Evolutionary conservation across 768 basidiomycete genomes (phyloP).

Genomic region (Termitomyces sp.): DNA sequence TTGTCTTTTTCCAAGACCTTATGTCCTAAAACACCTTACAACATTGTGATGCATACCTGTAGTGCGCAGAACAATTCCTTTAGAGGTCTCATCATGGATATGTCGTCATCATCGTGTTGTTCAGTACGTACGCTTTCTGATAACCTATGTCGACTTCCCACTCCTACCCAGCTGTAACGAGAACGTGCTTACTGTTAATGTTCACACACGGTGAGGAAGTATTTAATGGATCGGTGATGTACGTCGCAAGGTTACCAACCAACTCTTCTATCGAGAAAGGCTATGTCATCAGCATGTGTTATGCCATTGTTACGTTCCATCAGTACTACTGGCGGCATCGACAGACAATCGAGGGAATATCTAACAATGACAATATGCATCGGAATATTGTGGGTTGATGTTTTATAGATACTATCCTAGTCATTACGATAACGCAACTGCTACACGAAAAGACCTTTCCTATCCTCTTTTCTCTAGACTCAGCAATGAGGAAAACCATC

Average conservation of each 20-base stretch:
- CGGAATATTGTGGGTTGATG: not conserved
- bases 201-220: conserved; percentile 42
- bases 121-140: conserved; percentile 28
- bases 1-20: not conserved
- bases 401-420: not conserved
- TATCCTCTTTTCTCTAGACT: conserved; percentile 19
- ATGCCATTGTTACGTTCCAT: too few species aligned
- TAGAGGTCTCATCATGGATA: not conserved
- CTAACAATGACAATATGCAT: not conserved
- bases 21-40: not conserved
- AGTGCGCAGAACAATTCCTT: not conserved
- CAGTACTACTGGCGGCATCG: not conserved
- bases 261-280: too few species aligned
- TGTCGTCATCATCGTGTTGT: conserved; percentile 32
- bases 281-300: too few species aligned
- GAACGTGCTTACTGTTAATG: conserved; percentile 34
- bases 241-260: not conserved
- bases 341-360: not conserved
- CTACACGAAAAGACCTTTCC: conserved; percentile 18
- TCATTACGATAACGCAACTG: not conserved
- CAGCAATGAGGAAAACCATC: not conserved
- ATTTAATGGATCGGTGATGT: conserved; percentile 48
- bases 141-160: not conserved
- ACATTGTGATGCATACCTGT: conserved; percentile 23
- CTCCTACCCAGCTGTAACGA: conserved; percentile 25